Base-by-base conservation (phyloP, 179 eudicot genomes). In the Silene vulgaris region DNA sequence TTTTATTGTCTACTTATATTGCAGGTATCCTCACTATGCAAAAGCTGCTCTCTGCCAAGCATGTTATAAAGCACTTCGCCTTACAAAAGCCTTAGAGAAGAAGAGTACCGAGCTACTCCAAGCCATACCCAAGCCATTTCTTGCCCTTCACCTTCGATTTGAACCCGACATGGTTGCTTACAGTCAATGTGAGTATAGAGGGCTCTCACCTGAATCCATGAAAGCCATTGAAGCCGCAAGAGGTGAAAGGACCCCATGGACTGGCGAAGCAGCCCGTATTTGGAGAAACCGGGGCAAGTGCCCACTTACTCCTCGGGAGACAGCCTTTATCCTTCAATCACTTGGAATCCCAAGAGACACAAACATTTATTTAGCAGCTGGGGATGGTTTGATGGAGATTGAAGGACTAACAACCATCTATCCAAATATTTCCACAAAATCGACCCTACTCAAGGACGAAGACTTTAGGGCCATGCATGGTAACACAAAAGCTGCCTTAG, bases 91-190 rank as follows among this genome's bases (percentile, higher is more conserved):
- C 60, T 79, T 96, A 75, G 96, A 91, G 89, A 85, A 85, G 75
- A 96, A 90, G 80, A 90, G 84, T 17, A 64, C 79, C 37, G 89
- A 91, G 81, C 92, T 96, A 64, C 80, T 91, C 48, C 78, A 88
- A 80, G 91, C 98, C 80, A 96, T 96, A 79, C 98, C 98, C n/a
- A 96, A 93, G 66, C 99, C 99, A 30, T 93, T 96, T 78, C 88
- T 96, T 16, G 75, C 96, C 23, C 98, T 96, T 77, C 97, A 96
- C 86, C 94, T 96, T 7, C 89, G 96, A 19, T 96, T 96, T 84
- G 98, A 96, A 81, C 98, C 99, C 11, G 98, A 93, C 85, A 96
- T 96, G 99, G 99, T 93, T 43, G 99, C 96, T 64, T 96, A 96
- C 74, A 96, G 99, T 79, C 98, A 93, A 74, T 96, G 98, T 69